Conservation (phyloP, 2,329 filamentous ascomycete genomes). For the Chalaropsis ovoidea region DNA sequence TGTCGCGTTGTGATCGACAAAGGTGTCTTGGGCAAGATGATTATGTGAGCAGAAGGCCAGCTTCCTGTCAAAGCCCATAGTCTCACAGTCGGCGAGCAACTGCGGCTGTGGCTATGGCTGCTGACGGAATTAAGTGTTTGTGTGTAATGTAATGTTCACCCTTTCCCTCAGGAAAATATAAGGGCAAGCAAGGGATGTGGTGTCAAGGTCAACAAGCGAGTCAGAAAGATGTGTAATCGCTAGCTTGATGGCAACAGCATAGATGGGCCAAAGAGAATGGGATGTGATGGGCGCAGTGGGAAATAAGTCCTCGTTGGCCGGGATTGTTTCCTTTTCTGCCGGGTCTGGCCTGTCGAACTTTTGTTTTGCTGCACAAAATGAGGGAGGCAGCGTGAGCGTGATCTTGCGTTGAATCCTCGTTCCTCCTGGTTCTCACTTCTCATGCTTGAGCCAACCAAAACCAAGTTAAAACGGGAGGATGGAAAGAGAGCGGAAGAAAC, state of each 20-base stretch:
- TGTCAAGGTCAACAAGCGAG: no score
- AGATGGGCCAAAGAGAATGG: background rate
- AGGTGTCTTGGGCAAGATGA: conserved; percentile 1
- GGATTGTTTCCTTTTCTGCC: conserved; percentile 9
- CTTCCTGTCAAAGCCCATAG: conserved; percentile 1
- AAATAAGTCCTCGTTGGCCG: background rate
- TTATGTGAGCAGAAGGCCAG: background rate
- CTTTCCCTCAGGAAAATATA: background rate
- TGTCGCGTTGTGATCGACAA: background rate
- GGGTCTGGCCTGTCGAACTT: conserved; percentile 8
- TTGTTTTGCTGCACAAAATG: conserved; percentile 5
- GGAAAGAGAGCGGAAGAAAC: background rate
- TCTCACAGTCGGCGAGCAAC: conserved; percentile 1
- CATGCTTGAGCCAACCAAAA: background rate
- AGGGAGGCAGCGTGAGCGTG: conserved; percentile 8
- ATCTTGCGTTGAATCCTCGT: background rate
- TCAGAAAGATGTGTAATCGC: no score
- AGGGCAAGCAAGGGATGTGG: background rate
- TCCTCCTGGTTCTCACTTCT: background rate
- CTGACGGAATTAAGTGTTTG: background rate
- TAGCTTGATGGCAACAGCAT: no score
- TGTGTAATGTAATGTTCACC: background rate
- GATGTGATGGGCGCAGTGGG: background rate
- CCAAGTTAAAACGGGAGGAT: background rate
- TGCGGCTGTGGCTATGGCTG: background rate